Base-by-base conservation (phyloP, 768 basidiomycete genomes). In the Lactifluus hygrophoroides region DNA sequence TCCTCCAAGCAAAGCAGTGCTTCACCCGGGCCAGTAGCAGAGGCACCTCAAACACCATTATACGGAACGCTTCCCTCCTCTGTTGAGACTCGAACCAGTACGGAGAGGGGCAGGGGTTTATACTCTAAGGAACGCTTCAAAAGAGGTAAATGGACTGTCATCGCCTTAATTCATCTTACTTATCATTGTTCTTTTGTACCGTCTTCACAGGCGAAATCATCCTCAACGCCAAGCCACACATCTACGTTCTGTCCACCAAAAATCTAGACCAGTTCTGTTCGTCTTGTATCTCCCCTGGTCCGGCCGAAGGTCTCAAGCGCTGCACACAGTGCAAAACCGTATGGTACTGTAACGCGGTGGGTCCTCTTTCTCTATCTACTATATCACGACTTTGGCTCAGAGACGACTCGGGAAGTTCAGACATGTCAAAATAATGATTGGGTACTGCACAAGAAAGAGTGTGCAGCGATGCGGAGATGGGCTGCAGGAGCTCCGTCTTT, bases 401-500 rank as follows among this genome's bases (percentile, higher is more conserved):
- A 38, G 38, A 60, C 47, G n/a, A n/a, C n/a, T n/a, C n/a, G n/a
- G n/a, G 27, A 16, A 13, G 21, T 17, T 2, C 64, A 90, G 84
- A 68, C 68, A 38, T 93, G 90, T 66, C 90, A 92, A 73, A 82
- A 72, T 40, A 67, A 69, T 28, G 91, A 90, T 64, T 93, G 91
- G 93, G 21, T 66, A 0, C 35, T 79, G 3, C 94, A 96, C 70
- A 89, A 85, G 69, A 69, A 70, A 1, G 94, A 97, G 76, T 97
- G 95, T 66, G 57, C 61, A 5, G 85, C 90, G 0, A 72, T 94
- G 9, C 77, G 76, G 54, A 72, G 71, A 53, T 86, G 84, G 86
- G 74, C 73, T 1, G 68, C 75, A 28, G 65, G 73, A 16, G 80
- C 81, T 5, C 77, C 80, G 2, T 79, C 79, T 2, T 57, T 70